Percentiles rank a stretch among this genome's conserved stretches.
Conservation (phyloP, 2,329 filamentous ascomycete genomes). For the Pseudogymnoascus sp. region DNA sequence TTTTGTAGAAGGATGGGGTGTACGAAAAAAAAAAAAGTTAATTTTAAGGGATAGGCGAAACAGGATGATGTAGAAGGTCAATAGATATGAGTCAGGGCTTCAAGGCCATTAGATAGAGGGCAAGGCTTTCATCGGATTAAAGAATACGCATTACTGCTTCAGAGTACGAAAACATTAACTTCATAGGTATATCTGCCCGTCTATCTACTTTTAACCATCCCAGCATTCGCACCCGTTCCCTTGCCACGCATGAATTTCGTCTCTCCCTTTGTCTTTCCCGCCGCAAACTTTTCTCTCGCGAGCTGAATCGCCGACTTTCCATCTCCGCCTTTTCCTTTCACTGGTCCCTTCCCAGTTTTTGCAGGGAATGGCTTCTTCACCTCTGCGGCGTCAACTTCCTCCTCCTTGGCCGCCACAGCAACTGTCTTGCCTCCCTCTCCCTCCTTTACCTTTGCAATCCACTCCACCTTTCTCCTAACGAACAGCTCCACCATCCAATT, state of each 20-base stretch:
- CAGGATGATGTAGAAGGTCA: neutral
- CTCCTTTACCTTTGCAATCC: conserved; percentile 54
- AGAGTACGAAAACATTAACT: neutral
- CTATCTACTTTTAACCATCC: neutral
- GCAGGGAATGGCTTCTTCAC: neutral
- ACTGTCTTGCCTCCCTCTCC: conserved; percentile 21
- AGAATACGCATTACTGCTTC: neutral
- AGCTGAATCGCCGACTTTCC: conserved; percentile 25
- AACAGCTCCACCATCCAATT: conserved; percentile 70
- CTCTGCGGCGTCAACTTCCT: neutral
- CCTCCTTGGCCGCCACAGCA: neutral
- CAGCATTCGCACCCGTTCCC: conserved; percentile 7
- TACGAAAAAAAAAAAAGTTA: neutral
- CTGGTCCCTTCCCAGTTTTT: neutral
- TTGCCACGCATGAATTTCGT: conserved; percentile 4
- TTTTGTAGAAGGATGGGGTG: neutral
- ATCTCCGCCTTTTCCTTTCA: conserved; percentile 11
- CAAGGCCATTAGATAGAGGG: neutral
- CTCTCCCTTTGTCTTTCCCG: conserved; percentile 16
- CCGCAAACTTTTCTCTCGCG: conserved; percentile 25
- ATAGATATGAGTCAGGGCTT: neutral
- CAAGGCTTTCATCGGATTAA: neutral
- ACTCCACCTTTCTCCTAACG: conserved; percentile 53
- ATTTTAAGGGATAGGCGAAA: neutral
- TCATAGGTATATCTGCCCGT: conserved; percentile 1